These are phyloP conservation scores for Globisporangium spiculum DNA, from an alignment of 352 stramenopile species.

Conservation along the genomic window DNA sequence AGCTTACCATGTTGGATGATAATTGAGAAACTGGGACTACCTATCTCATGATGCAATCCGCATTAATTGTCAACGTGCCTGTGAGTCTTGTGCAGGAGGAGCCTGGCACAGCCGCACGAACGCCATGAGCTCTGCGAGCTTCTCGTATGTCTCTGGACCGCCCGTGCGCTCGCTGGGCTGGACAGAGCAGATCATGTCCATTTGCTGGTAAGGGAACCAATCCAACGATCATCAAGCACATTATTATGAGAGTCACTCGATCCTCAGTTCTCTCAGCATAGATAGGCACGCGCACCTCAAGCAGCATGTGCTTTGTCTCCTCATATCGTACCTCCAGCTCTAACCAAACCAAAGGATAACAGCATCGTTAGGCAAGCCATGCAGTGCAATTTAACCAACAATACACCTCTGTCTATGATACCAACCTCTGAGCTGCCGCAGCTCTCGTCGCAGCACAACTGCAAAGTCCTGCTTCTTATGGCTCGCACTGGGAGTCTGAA, in stretches of 20 bases:
- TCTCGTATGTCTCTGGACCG: slow-evolving; percentile 53
- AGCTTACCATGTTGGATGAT: background rate
- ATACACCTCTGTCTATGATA: background rate
- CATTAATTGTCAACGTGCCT: background rate
- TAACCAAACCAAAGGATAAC: slow-evolving; percentile 6
- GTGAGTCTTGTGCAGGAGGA: background rate
- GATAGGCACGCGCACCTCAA: slow-evolving; percentile 30
- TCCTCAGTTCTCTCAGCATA: too few species aligned
- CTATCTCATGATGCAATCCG: background rate
- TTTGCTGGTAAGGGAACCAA: slow-evolving; percentile 21
- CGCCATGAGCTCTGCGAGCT: slow-evolving; percentile 42
- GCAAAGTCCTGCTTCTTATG: slow-evolving; percentile 33
- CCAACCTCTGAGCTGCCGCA: slow-evolving; percentile 37
- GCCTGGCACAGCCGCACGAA: slow-evolving; percentile 23
- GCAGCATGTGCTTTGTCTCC: slow-evolving; percentile 49
- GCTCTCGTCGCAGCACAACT: slow-evolving; percentile 32
- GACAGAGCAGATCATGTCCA: slow-evolving; percentile 44
- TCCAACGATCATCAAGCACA: too few species aligned
- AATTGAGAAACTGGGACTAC: background rate
- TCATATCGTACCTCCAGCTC: slow-evolving; percentile 53
- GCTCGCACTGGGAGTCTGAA: background rate
- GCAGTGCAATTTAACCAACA: background rate
- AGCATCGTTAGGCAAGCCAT: background rate
- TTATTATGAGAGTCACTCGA: too few species aligned
- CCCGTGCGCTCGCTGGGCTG: slow-evolving; percentile 49